Percentiles rank a stretch among this genome's conserved stretches.
phyloP scores from a whole-genome alignment of 345 rosid genomes.

The Sonneratia alba region DNA sequence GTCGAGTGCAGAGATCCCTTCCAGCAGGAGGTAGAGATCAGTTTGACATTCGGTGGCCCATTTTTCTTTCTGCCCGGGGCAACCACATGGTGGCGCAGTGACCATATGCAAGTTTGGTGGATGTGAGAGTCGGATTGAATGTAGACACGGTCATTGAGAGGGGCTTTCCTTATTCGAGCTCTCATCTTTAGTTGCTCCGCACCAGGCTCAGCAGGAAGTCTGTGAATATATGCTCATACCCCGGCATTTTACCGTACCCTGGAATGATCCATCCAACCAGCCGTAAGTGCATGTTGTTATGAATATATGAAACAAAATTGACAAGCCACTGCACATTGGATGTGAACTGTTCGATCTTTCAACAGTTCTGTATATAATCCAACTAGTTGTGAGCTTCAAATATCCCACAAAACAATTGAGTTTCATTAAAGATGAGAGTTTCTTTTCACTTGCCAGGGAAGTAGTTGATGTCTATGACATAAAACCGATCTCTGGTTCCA shows the following conservation, averaged over 20 bases:
- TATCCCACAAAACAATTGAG: background rate
- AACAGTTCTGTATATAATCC: background rate
- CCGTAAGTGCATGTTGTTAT: background rate
- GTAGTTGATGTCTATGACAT: conserved; percentile 76
- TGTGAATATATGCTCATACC: conserved; percentile 62
- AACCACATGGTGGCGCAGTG: background rate
- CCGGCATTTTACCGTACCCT: conserved; percentile 90
- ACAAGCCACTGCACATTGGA: background rate
- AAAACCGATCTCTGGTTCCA: conserved; percentile 55
- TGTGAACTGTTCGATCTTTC: background rate
- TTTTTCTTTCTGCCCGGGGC: background rate
- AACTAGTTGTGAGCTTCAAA: background rate
- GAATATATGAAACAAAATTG: background rate
- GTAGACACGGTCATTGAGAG: background rate
- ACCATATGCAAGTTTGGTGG: background rate
- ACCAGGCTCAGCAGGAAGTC: conserved; percentile 63
- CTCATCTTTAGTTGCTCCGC: conserved; percentile 24
- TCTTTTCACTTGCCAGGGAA: conserved; percentile 50
- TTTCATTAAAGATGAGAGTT: background rate
- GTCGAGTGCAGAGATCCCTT: background rate
- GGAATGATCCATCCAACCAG: conserved; percentile 5
- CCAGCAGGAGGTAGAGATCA: background rate
- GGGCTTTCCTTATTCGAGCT: background rate
- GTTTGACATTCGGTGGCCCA: background rate
- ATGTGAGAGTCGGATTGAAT: background rate